Evolutionary conservation across 805 yeast species (phyloP).

Genomic region (Ogataea corticis): DNA sequence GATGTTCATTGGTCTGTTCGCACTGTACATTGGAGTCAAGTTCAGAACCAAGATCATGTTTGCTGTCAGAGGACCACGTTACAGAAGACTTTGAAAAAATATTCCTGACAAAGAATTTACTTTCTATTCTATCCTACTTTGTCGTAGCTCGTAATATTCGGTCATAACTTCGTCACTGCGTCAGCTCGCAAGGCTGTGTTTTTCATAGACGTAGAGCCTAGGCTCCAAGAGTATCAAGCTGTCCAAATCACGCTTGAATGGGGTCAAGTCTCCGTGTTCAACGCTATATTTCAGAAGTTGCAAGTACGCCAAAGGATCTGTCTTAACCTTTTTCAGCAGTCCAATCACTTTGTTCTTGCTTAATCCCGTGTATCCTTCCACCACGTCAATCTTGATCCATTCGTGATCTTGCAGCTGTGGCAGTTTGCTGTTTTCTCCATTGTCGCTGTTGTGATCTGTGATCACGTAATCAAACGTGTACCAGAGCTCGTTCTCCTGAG

Average conservation of each 20-base stretch:
- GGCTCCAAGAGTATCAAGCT: constrained; percentile 14
- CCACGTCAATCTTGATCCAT: constrained; percentile 46
- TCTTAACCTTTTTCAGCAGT: neutral
- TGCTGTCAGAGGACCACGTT: constrained; percentile 32
- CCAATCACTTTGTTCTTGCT: constrained; percentile 28
- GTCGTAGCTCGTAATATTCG: too few relatives aligned
- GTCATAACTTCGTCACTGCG: neutral
- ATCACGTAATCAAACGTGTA: constrained; percentile 51
- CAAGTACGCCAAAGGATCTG: constrained; percentile 12
- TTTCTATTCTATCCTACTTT: too few relatives aligned
- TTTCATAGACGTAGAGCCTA: constrained; percentile 22
- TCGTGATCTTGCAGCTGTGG: constrained; percentile 31
- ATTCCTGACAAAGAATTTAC: neutral
- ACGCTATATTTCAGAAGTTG: neutral
- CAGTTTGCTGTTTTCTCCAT: constrained; percentile 14
- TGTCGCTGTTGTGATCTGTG: constrained; percentile 36
- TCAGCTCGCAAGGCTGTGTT: neutral
- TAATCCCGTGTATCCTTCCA: constrained; percentile 44
- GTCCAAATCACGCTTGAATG: constrained; percentile 9
- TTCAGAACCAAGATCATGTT: constrained; percentile 22
- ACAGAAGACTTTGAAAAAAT: constrained; percentile 23
- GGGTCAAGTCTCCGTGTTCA: constrained; percentile 14
- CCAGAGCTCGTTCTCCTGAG: constrained; percentile 38
- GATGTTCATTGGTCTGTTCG: constrained; percentile 13
- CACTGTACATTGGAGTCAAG: constrained; percentile 15